Evolutionary conservation across 257 asterid species (phyloP), one percentile per base, ranked within the genome.

Genomic region (Solanum rostratum): DNA sequence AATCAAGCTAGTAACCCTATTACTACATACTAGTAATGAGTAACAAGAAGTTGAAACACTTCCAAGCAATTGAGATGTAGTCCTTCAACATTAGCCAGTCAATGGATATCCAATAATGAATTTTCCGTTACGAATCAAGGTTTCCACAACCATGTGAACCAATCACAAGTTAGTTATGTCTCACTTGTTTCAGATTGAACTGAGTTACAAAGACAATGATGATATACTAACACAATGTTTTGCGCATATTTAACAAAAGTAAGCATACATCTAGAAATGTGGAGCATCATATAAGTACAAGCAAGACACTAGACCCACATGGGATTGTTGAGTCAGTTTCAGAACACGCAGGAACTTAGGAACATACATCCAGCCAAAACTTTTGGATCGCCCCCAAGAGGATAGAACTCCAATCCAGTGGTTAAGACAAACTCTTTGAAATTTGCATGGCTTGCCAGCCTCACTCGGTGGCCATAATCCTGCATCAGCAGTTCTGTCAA

Each of bases 341-440:
- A 79, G 69, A 45, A 70, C 60, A 76, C 43, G 41, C 53, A 86
- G 45, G 83, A 83, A 79, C 80, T 12, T 74, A 84, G 85, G 84
- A 84, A 90, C 97, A 84, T 94, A 94, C 99, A 94, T 89, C 90
- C 99, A 2, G 99, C 99, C 87, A 96, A 97, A 89, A 94, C 91
- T 93, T 92, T 93, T 78, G 99, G 99, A 90, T 96, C 99, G 37
- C 97, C 99, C 10, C 99, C 98, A 16, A 96, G 97, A 85, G 99
- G 98, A 92, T 93, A 93, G 87, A 94, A 96, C 88, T 96, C 99
- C 95, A 96, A 89, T 79, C 99, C 98, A 79, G 99, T 89, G 68
- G 98, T 89, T 94, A 96, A 82, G 87, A 96, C 99, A 89, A 96
- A 96, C 92, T 94, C 99, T 88, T 93, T 94, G 89, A 96, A 96